Evolutionary conservation across 768 basidiomycete species (phyloP), one percentile per base, ranked within the genome.

Genomic region (Tricholoma bakamatsutake): DNA sequence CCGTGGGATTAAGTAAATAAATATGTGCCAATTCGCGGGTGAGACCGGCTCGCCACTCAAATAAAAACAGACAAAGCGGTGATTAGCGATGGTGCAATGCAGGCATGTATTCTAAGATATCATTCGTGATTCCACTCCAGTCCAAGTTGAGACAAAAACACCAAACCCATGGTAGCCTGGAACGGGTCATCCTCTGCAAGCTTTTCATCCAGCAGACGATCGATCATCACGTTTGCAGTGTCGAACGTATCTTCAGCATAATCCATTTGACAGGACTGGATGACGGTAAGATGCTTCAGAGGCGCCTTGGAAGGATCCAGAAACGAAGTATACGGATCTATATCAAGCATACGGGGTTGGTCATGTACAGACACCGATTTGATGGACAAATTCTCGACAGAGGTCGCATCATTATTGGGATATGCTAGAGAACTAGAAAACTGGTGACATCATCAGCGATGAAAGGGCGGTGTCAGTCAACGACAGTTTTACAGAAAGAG

Each of bases 151-250:
- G 73, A 71, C 54, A 76, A 62, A 47, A 75, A 69, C 5, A 75
- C 70, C 30, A 79, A 63, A 18, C 76, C 76, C 76, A 80, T 79
- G 8, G 79, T 73, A n/a, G 74, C 76, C 55, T 73, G 71, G 57
- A 80, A 79, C 18, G 77, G 73, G 54, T 75, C 74, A 18, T 64
- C 63, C 33, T 54, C 56, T 4, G 64, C 67, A 39, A 78, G 61
- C 10, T 61, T 62, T 33, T 71, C 69, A 55, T 74, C 69, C 7
- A 76, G 61, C 55, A 77, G 59, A 21, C 64, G 64, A 24, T 66
- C 63, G 45, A 70, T 59, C 39, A 76, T 54, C 27, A 58, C 60
- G 17, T 64, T 57, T 50, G 65, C 56, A 28, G 58, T 56, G 60
- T 65, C 52, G 3, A 57, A 59, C 31, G 67, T 66, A 34, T 59